A percentile compares a stretch with the other conserved stretches of the same genome.
Conservation (phyloP, 108 stramenopile species). For the Aurantiochytrium sp. region DNA sequence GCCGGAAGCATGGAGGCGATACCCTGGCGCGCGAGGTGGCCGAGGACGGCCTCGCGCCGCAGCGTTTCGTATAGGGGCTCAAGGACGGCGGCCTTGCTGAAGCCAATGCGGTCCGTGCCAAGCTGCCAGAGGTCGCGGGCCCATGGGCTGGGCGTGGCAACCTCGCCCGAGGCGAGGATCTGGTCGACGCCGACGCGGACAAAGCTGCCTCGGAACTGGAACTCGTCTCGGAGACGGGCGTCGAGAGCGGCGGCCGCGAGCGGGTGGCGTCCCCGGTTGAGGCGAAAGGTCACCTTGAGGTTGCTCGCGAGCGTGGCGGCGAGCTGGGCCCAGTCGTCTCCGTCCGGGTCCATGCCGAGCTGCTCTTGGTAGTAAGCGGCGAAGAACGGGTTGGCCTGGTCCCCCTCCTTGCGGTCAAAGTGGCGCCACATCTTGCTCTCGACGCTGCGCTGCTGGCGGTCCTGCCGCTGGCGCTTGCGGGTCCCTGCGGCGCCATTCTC, state of each 20-base stretch:
- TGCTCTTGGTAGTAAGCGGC: not conserved
- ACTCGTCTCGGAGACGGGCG: not conserved
- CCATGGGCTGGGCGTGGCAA: conserved; percentile 3
- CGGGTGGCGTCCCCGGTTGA: not conserved
- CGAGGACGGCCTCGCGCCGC: conserved; percentile 11
- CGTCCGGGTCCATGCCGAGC: not conserved
- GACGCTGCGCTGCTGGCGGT: not conserved
- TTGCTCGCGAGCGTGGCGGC: not conserved
- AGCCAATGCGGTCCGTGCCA: not conserved
- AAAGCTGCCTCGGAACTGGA: not conserved
- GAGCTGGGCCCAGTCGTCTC: not conserved
- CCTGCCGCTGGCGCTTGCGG: not conserved
- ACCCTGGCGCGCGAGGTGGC: conserved; percentile 37
- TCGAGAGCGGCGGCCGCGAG: not conserved
- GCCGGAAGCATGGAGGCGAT: conserved; percentile 37
- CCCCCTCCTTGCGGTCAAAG: not conserved
- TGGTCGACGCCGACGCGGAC: conserved; percentile 9
- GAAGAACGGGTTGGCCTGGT: not conserved
- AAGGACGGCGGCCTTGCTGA: not conserved
- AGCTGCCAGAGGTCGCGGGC: not conserved
- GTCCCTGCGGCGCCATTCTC: not conserved
- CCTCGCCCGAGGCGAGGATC: not conserved
- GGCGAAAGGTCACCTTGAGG: not conserved
- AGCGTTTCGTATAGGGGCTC: conserved; percentile 7
- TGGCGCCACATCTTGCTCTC: conserved; percentile 16